These are phyloP conservation scores for Guillardia theta DNA, from an alignment of 78 protist genomes.

Conservation along the genomic window DNA sequence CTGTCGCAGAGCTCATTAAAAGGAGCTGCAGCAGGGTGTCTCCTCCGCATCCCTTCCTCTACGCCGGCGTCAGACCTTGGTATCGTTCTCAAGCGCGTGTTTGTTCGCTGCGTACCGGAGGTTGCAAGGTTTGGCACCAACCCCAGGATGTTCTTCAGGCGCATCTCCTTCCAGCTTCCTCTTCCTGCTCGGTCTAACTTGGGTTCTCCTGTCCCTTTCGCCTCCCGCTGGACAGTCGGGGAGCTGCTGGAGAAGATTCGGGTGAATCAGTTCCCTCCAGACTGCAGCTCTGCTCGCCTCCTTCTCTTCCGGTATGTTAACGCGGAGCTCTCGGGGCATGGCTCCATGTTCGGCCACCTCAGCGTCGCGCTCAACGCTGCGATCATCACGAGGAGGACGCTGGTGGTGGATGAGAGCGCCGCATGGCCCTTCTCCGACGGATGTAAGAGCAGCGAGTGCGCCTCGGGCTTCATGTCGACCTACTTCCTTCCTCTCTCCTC, in stretches of 20 bases:
- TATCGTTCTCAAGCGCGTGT: neutral
- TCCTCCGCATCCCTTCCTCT: too few relatives aligned
- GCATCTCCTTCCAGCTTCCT: neutral
- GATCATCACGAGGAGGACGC: neutral
- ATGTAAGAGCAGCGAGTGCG: neutral
- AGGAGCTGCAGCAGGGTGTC: too few relatives aligned
- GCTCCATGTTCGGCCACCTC: conserved; percentile 22
- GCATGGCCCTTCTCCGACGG: neutral
- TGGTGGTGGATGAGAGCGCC: neutral
- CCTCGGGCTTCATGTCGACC: neutral
- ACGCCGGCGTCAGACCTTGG: too few relatives aligned
- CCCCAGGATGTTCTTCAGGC: neutral
- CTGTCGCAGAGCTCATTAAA: too few relatives aligned
- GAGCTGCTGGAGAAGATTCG: neutral
- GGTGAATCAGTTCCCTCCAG: neutral
- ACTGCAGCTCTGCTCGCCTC: neutral
- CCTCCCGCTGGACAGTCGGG: neutral
- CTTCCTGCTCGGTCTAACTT: neutral
- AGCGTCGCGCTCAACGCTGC: neutral
- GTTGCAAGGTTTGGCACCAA: neutral
- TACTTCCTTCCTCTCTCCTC: neutral
- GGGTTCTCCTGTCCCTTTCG: neutral
- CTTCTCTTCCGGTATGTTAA: neutral
- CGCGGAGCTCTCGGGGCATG: conserved; percentile 22
- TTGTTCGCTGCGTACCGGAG: neutral